These are phyloP conservation scores for Dactylellina drechsleri DNA, from an alignment of 2,329 filamentous ascomycete species.

Conservation along the genomic window DNA sequence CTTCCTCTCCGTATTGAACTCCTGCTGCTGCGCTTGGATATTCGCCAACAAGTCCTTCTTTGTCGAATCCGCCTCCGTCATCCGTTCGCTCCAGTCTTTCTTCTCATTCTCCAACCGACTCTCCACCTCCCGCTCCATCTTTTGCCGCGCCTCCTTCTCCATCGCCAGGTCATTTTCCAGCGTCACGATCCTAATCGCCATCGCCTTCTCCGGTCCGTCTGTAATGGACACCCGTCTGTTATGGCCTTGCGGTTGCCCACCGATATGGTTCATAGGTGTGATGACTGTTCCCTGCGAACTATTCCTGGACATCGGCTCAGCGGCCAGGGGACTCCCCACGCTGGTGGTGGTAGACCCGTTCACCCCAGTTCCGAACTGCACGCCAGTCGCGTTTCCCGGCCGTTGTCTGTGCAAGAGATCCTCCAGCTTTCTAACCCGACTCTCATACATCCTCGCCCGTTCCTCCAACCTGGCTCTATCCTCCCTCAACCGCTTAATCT, in stretches of 20 bases:
- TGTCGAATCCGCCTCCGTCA: slow-evolving; percentile 87
- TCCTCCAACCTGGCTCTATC: slow-evolving; percentile 81
- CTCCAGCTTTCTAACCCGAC: slow-evolving; percentile 88
- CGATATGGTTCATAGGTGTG: slow-evolving; percentile 59
- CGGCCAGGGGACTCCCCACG: slow-evolving; percentile 63
- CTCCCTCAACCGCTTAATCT: slow-evolving; percentile 78
- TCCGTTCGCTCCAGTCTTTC: slow-evolving; percentile 72
- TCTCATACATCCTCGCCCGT: slow-evolving; percentile 83
- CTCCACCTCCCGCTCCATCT: slow-evolving; percentile 76
- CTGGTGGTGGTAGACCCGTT: slow-evolving; percentile 65
- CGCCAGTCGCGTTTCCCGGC: slow-evolving; percentile 65
- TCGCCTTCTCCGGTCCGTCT: slow-evolving; percentile 66
- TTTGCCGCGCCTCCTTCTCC: slow-evolving; percentile 75
- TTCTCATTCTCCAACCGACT: slow-evolving; percentile 67
- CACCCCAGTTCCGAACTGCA: slow-evolving; percentile 60
- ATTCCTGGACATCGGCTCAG: slow-evolving; percentile 64
- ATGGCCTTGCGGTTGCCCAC: slow-evolving; percentile 63
- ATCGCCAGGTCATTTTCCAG: slow-evolving; percentile 81
- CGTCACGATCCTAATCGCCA: slow-evolving; percentile 71
- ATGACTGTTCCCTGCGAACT: slow-evolving; percentile 65
- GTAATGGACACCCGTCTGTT: slow-evolving; percentile 64
- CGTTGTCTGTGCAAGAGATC: slow-evolving; percentile 87
- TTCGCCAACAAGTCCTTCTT: slow-evolving; percentile 95
- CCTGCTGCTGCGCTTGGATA: slow-evolving; percentile 88
- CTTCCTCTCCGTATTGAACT: slow-evolving; percentile 86